Conservation (phyloP, 106 monocot genomes). For the Allium cepa region DNA sequence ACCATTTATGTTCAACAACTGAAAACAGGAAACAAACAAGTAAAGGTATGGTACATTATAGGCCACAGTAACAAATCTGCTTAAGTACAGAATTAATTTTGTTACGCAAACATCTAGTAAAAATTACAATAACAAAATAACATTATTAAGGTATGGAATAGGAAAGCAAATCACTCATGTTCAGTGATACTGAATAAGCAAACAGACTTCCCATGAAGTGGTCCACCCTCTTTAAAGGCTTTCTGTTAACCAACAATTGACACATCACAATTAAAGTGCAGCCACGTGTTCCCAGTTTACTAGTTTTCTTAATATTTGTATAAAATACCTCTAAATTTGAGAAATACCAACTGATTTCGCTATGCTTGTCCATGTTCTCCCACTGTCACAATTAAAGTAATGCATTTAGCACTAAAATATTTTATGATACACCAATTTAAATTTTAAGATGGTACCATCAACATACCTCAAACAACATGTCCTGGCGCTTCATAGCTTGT, state of each 20-base stretch:
- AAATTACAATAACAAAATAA: not conserved
- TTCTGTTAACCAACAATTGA: constrained; percentile 25
- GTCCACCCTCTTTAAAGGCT: constrained; percentile 84
- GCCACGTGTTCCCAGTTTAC: not conserved
- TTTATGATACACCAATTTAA: too few relatives aligned
- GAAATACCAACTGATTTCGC: constrained; percentile 76
- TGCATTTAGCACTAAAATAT: too few relatives aligned
- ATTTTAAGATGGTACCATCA: too few relatives aligned
- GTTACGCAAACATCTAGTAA: not conserved
- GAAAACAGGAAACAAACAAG: constrained; percentile 23
- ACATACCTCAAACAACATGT: too few relatives aligned
- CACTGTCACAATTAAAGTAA: constrained; percentile 39
- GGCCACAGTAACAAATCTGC: too few relatives aligned
- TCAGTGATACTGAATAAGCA: constrained; percentile 90
- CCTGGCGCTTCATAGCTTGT: too few relatives aligned
- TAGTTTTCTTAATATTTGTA: too few relatives aligned
- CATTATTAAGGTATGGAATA: not conserved
- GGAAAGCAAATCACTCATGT: constrained; percentile 39
- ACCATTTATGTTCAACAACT: constrained; percentile 56
- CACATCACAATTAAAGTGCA: not conserved
- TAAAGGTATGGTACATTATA: not conserved
- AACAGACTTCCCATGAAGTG: constrained; percentile 63
- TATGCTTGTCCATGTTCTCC: constrained; percentile 88
- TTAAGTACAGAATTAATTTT: too few relatives aligned
- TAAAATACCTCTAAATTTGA: constrained; percentile 89